Conservation (phyloP, 1,284 basidiomycete species). For the Erythrobasidium hasegawianum region DNA sequence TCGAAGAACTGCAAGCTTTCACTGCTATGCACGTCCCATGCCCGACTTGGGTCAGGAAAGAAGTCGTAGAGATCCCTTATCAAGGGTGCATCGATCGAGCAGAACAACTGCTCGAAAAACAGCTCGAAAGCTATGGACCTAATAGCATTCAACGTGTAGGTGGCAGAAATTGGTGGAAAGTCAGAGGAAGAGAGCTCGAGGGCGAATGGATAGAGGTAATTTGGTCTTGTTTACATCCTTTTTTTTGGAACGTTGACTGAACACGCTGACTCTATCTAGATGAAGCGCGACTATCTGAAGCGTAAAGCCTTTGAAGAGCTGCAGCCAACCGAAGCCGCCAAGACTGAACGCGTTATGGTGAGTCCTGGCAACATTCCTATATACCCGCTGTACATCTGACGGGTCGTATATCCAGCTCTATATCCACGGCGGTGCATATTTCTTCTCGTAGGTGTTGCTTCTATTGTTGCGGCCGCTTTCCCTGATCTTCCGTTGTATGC, state of each 20-base stretch:
- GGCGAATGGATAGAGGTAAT: conserved; percentile 44
- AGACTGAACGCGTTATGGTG: conserved; percentile 47
- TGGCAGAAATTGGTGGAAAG: conserved; percentile 42
- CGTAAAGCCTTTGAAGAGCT: conserved; percentile 41
- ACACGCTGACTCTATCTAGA: conserved; percentile 37
- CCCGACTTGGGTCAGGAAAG: conserved; percentile 48
- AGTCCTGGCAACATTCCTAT: background rate
- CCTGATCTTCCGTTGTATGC: conserved; percentile 15
- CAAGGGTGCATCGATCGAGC: conserved; percentile 46
- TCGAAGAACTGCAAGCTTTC: conserved; percentile 52
- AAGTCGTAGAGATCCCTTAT: conserved; percentile 48
- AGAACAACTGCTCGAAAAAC: conserved; percentile 48
- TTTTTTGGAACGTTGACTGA: background rate
- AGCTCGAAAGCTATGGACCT: conserved; percentile 47
- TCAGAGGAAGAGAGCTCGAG: conserved; percentile 42
- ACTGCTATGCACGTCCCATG: conserved; percentile 39
- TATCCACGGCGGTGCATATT: conserved; percentile 46
- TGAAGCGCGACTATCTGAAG: conserved; percentile 50
- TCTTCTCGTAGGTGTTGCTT: background rate
- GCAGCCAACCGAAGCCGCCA: background rate
- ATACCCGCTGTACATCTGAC: background rate
- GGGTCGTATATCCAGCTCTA: conserved; percentile 41
- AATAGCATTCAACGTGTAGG: conserved; percentile 47
- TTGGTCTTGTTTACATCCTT: background rate
- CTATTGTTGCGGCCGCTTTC: background rate